Conservation (phyloP, 495 filamentous ascomycete genomes). For the Hyaloscypha bicolor region DNA sequence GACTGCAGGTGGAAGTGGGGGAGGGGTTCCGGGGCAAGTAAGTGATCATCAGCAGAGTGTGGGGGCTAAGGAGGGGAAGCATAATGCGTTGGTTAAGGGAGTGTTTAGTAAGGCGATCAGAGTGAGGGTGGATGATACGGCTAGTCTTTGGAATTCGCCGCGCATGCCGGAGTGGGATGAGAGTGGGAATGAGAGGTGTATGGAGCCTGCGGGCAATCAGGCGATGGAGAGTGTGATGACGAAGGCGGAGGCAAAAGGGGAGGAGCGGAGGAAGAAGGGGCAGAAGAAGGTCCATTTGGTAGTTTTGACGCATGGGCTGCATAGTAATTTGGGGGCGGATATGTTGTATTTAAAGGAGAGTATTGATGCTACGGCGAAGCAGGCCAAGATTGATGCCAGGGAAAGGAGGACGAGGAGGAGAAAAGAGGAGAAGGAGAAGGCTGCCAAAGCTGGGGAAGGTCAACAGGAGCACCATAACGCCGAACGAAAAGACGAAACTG, state of each 20-base stretch:
- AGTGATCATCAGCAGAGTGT: slow-evolving; percentile 66
- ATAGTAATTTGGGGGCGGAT: slow-evolving; percentile 95
- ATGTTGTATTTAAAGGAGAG: slow-evolving; percentile 98
- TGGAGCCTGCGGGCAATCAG: slow-evolving; percentile 22
- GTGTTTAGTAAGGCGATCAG: slow-evolving; percentile 78
- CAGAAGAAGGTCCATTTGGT: slow-evolving; percentile 86
- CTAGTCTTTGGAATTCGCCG: slow-evolving; percentile 87
- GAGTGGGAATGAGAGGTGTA: slow-evolving; percentile 31
- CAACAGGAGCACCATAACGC: slow-evolving; percentile 14
- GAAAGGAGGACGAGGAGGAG: slow-evolving; percentile 53
- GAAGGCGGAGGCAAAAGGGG: slow-evolving; percentile 22
- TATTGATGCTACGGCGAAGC: slow-evolving; percentile 79
- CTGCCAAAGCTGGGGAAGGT: slow-evolving; percentile 14
- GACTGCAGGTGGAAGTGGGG: slow-evolving; percentile 26
- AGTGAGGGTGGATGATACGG: slow-evolving; percentile 83
- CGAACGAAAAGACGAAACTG: slow-evolving; percentile 26
- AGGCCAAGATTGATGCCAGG: slow-evolving; percentile 63
- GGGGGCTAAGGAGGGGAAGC: slow-evolving; percentile 48
- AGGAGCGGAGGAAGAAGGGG: slow-evolving; percentile 40
- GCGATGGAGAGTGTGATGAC: slow-evolving; percentile 26
- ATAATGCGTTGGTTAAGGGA: slow-evolving; percentile 63
- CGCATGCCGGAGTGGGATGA: slow-evolving; percentile 68
- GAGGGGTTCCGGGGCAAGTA: slow-evolving; percentile 65
- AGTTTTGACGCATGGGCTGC: slow-evolving; percentile 89
- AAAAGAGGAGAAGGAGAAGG: slow-evolving; percentile 29